Percentiles rank a stretch among this genome's conserved stretches.
These are phyloP conservation scores for Trypanosomatidae sp. DNA, from an alignment of 208 protist species.

Conservation along the genomic window DNA sequence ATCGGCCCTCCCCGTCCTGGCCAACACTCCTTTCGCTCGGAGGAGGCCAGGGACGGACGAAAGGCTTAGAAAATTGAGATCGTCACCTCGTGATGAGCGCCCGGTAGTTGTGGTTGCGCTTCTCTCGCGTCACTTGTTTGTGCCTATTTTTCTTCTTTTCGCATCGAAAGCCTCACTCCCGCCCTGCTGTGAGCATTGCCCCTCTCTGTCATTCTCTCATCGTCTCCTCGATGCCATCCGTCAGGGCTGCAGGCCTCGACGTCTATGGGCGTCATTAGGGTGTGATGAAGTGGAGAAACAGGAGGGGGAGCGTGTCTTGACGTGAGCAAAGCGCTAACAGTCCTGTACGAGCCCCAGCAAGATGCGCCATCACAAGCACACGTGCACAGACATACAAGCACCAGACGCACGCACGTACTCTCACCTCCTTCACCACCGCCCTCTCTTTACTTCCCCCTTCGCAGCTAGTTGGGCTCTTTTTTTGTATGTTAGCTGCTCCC, in stretches of 20 bases:
- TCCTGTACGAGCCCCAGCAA: background rate
- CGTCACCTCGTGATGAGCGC: background rate
- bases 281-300: background rate
- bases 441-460: background rate
- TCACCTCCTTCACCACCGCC: background rate
- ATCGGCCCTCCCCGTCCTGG: background rate
- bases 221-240: background rate
- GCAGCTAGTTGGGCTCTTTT: constrained; percentile 7
- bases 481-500: background rate
- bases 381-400: background rate
- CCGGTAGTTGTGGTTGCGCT: background rate
- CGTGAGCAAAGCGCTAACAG: background rate
- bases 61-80: background rate
- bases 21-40: background rate
- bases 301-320: background rate
- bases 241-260: background rate
- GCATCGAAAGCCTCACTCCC: background rate
- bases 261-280: background rate
- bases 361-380: background rate
- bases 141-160: background rate
- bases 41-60: background rate
- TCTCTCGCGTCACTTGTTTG: background rate
- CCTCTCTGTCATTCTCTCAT: background rate
- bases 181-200: background rate
- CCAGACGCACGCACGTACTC: background rate